Base-by-base conservation (phyloP, 176 grass and related monocot genomes). In the Secale cereale region DNA sequence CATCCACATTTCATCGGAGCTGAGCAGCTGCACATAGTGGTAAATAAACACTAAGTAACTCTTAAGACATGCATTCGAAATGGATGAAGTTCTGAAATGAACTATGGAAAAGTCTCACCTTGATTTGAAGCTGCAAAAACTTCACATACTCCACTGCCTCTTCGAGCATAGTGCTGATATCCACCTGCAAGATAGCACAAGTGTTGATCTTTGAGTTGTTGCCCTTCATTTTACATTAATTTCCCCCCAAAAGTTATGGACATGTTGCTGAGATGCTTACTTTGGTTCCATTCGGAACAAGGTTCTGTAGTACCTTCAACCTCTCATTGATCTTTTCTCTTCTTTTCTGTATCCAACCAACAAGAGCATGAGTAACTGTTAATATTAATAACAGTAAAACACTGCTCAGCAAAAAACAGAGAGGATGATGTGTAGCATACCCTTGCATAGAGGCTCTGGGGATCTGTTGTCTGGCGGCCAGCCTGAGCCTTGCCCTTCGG, bases 91-190 rank as follows among this genome's bases (percentile, higher is more conserved):
- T 62, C 28, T 76, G 59, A 77, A 43, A 11, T 30, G 45, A 56
- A 40, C 25, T 59, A 26, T 16, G 3, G 1, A 30, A 63, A 74
- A n/a, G 45, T 28, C 64, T 87, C 76, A 89, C 94, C 84, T 97
- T 97, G 48, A 97, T 97, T 82, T 97, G 94, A 50, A 91, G 80
- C 84, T 91, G 94, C 79, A 97, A 88, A 26, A 94, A 92, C 80
- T 97, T 97, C 36, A 97, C 94, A 81, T 92, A 94, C 10, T 92
- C 54, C n/a, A 92, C 86, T 30, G 94, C 92, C 86, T 94, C 94
- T 82, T 97, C 94, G 65, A 97, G 90, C 94, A 97, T 94, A 70
- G 92, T 97, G 84, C 94, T 97, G 70, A 97, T 91, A 70, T 97
- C 92, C 52, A 97, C 94, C 92, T 97, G 72, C 33, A 89, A 86